These are phyloP conservation scores for Prunus mume DNA, from an alignment of 306 rosid species.

Conservation along the genomic window DNA sequence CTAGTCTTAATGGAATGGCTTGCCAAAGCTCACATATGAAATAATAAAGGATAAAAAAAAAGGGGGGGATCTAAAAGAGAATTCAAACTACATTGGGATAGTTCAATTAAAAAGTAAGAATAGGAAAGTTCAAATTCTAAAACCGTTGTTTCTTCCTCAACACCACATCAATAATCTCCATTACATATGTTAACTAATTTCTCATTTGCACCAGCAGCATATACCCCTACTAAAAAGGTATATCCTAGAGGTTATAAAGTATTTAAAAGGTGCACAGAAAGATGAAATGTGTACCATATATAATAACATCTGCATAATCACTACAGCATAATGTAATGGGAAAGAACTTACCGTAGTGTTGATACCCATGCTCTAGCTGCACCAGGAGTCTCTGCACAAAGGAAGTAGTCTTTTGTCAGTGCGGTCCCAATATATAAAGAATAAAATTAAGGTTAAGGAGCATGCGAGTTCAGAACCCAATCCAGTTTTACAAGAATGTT, in stretches of 20 bases:
- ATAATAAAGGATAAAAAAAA: too few species aligned
- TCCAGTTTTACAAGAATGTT: background rate
- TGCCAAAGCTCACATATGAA: too few species aligned
- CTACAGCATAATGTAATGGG: constrained; percentile 5
- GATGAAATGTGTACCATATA: background rate
- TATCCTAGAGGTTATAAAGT: background rate
- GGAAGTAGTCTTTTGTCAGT: constrained; percentile 80
- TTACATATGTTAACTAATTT: background rate
- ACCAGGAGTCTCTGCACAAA: constrained; percentile 96
- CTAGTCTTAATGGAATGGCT: too few species aligned
- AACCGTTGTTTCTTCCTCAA: too few species aligned
- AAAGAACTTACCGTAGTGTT: constrained; percentile 80
- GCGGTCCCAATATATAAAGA: constrained; percentile 85
- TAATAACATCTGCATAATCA: background rate
- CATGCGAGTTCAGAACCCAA: background rate
- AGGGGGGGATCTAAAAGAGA: too few species aligned
- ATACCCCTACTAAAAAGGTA: background rate
- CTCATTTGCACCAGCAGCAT: background rate
- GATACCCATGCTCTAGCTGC: constrained; percentile 99
- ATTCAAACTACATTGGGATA: too few species aligned
- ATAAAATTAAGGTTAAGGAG: constrained; percentile 58
- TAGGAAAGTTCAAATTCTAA: too few species aligned
- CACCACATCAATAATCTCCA: background rate
- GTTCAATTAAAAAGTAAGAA: too few species aligned
- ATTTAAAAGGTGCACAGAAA: constrained; percentile 6